A percentile compares a stretch with the other conserved stretches of the same genome.
phyloP scores from a whole-genome alignment of 108 stramenopile genomes.

The Nannochloropsis oceanica region DNA sequence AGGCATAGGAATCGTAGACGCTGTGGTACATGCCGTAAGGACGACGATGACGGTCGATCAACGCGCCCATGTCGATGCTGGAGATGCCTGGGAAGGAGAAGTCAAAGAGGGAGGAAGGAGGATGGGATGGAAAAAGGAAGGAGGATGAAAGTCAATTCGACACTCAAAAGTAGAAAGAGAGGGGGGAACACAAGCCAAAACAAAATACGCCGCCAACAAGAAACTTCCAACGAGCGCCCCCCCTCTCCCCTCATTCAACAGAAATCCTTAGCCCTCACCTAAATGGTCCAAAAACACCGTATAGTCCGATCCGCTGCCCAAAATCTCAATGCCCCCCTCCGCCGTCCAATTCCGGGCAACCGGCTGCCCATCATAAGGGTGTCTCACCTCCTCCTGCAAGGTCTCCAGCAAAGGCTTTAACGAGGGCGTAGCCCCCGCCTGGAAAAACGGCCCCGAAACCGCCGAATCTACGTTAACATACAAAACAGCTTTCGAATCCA shows the following conservation, averaged over 20 bases:
- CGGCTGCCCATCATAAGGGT: conserved; percentile 2
- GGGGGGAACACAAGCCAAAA: too few species aligned
- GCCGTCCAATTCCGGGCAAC: conserved; percentile 35
- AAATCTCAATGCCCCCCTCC: conserved; percentile 22
- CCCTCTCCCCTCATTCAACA: too few species aligned
- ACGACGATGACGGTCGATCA: neutral
- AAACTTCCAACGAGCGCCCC: too few species aligned
- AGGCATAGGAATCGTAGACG: conserved; percentile 48
- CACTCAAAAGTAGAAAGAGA: too few species aligned
- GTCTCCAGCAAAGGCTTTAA: conserved; percentile 3
- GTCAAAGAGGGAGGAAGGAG: neutral
- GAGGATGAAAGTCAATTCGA: too few species aligned
- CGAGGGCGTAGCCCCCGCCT: conserved; percentile 40
- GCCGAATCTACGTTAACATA: conserved; percentile 52
- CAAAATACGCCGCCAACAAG: too few species aligned
- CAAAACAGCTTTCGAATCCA: conserved; percentile 30
- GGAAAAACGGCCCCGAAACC: conserved; percentile 38
- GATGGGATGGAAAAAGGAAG: neutral
- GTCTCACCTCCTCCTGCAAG: neutral
- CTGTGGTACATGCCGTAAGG: conserved; percentile 52
- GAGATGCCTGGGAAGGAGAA: neutral
- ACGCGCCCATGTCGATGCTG: neutral
- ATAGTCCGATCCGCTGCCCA: conserved; percentile 52
- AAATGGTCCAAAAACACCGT: conserved; percentile 51
- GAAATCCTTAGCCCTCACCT: neutral